Evolutionary conservation across 2,329 filamentous ascomycete genomes (phyloP).

Genomic region (Trichoderma afroharzianum): DNA sequence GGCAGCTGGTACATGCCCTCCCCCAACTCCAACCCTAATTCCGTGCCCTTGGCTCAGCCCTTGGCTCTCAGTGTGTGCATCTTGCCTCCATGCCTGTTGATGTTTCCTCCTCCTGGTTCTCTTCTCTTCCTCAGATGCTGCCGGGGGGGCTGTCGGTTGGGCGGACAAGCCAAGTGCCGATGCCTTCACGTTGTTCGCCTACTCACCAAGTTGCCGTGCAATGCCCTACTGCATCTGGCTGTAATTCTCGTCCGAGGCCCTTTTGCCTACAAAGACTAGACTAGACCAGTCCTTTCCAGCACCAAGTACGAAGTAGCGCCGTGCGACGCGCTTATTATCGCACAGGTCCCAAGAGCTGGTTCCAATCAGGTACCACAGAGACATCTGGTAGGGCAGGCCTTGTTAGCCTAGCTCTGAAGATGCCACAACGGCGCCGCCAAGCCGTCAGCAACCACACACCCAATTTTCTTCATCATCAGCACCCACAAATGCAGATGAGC

Average conservation of each 20-base stretch:
- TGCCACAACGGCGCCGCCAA: slow-evolving; percentile 12
- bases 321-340: slow-evolving; percentile 9
- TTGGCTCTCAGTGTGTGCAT: neutral
- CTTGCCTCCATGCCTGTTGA: neutral
- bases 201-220: neutral
- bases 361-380: slow-evolving; percentile 8
- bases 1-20: neutral
- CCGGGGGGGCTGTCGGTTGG: neutral
- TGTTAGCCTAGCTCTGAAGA: slow-evolving; percentile 7
- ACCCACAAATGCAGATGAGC: neutral
- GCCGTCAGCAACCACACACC: slow-evolving; percentile 13
- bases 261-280: neutral
- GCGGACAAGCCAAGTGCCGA: neutral
- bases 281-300: neutral
- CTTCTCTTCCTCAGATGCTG: neutral
- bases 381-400: slow-evolving; percentile 13
- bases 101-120: neutral
- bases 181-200: neutral
- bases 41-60: neutral
- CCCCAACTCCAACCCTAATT: neutral
- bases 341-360: slow-evolving; percentile 1
- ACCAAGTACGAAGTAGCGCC: neutral
- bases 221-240: neutral
- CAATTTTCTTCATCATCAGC: slow-evolving; percentile 6
- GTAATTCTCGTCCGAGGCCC: slow-evolving; percentile 2